Base-by-base conservation (phyloP, 1,284 basidiomycete genomes). In the Austroboletus novae-zelandiae region DNA sequence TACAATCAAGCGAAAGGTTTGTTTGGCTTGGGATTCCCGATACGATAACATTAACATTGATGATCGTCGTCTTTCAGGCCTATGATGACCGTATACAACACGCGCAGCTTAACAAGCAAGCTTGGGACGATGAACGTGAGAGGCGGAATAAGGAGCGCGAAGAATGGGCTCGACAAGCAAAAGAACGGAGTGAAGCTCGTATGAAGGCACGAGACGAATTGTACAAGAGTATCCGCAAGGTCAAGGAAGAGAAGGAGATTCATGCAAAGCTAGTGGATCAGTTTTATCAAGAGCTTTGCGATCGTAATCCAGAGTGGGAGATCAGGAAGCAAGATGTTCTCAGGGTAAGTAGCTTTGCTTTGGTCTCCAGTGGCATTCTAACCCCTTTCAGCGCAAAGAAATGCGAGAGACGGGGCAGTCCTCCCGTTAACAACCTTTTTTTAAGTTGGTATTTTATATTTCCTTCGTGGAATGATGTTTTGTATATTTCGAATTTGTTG, bases 241-340 rank as follows among this genome's bases (percentile, higher is more conserved):
- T 70, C 51, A 70, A 68, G 57, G 71, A 72, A 50, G 67, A 66
- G 48, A 68, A 71, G 53, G 68, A 64, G 35, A 49, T 64, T 50
- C 57, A 71, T 20, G 32, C 58, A 6, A 58, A 59, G 25, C 63
- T 80, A 60, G 72, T 77, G 8, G 68, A 74, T 30, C 71, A 76
- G 36, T 72, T 81, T 57, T 67, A 80, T 39, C 69, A 75, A 40
- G 77, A 80, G 40, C 70, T 87, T 49, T 74, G 79, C 47, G 67
- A 72, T 34, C 65, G 73, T 50, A 79, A 77, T 54, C 84, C 84
- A n/a, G 84, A 84, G 55, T 84, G 84, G 79, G 75, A 78, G 54
- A 71, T 72, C 35, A 74, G 84, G 44, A 74, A 73, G 59, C 70
- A 72, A 62, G 74, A 73, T 46, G 71, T 68, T 9, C 54, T 73